These are phyloP conservation scores for Xanthoconium separans DNA, from an alignment of 1,284 basidiomycete species.

Conservation along the genomic window DNA sequence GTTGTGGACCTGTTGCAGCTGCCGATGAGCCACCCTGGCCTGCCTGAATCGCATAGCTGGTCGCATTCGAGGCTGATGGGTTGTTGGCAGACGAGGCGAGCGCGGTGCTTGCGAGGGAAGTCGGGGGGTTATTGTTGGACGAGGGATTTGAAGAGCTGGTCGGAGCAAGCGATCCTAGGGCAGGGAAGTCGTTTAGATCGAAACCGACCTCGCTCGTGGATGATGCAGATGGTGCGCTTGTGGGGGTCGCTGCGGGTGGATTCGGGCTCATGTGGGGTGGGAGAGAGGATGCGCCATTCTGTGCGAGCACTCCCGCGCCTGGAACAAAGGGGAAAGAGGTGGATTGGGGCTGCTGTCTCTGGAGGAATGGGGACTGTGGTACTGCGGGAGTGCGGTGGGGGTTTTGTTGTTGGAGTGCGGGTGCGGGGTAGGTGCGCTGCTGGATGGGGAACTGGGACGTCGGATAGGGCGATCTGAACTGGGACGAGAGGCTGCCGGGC, in stretches of 20 bases:
- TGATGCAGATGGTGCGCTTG: conserved; percentile 53
- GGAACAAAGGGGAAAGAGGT: conserved; percentile 54
- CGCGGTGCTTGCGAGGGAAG: conserved; percentile 15
- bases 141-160: conserved; percentile 34
- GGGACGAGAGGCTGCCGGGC: conserved; percentile 56
- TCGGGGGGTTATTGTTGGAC: conserved; percentile 35
- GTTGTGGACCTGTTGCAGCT: conserved; percentile 41
- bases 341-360: conserved; percentile 51
- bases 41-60: conserved; percentile 75
- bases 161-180: conserved; percentile 61
- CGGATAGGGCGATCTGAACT: conserved; percentile 65
- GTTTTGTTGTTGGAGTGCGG: conserved; percentile 52
- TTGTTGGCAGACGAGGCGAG: conserved; percentile 36
- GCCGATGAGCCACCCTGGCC: conserved; percentile 54
- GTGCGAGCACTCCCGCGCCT: conserved; percentile 43
- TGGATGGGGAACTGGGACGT: conserved; percentile 55
- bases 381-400: conserved; percentile 58
- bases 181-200: conserved; percentile 84
- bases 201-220: conserved; percentile 74
- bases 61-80: conserved; percentile 35
- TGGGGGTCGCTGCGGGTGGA: conserved; percentile 40
- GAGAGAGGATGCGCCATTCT: conserved; percentile 53
- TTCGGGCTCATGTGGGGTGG: conserved; percentile 55
- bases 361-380: conserved; percentile 65
- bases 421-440: conserved; percentile 51